Conservation (phyloP, 2,329 filamentous ascomycete genomes). For the Neoascochyta sp. region DNA sequence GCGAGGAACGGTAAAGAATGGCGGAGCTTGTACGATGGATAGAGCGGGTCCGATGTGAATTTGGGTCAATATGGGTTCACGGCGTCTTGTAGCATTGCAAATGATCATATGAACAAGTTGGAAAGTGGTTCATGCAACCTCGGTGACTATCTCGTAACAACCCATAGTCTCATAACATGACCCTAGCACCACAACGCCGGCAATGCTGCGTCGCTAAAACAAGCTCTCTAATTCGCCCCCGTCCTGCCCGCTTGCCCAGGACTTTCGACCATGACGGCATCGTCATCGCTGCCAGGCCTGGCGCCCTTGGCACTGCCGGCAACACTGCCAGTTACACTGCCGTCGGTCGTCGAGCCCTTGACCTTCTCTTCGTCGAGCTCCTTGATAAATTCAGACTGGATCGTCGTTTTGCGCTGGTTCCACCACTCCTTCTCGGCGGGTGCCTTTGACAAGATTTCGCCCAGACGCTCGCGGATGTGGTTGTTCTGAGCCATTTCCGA, state of each 20-base stretch:
- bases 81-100: slow-evolving; percentile 35
- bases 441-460: slow-evolving; percentile 68
- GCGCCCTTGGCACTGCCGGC: slow-evolving; percentile 33
- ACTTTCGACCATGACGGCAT: slow-evolving; percentile 74
- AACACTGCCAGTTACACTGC: slow-evolving; percentile 11
- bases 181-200: slow-evolving; percentile 11
- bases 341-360: slow-evolving; percentile 9
- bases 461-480: slow-evolving; percentile 68
- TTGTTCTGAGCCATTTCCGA: slow-evolving; percentile 92
- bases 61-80: slow-evolving; percentile 23
- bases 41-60: background rate
- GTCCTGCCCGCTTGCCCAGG: slow-evolving; percentile 49
- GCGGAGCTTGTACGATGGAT: no score
- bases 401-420: slow-evolving; percentile 74
- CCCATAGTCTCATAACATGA: slow-evolving; percentile 6
- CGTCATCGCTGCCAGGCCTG: slow-evolving; percentile 57
- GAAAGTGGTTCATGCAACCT: slow-evolving; percentile 8
- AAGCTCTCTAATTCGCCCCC: slow-evolving; percentile 4
- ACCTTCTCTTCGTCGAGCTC: slow-evolving; percentile 65
- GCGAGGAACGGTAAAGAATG: no score
- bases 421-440: slow-evolving; percentile 84
- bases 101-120: slow-evolving; percentile 15
- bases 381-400: slow-evolving; percentile 75
- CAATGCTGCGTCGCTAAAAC: slow-evolving; percentile 3
- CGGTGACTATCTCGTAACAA: no score